Percentiles rank a stretch among this genome's conserved stretches.
Conservation (phyloP, 2,329 filamentous ascomycete species). For the Fusarium sp. region DNA sequence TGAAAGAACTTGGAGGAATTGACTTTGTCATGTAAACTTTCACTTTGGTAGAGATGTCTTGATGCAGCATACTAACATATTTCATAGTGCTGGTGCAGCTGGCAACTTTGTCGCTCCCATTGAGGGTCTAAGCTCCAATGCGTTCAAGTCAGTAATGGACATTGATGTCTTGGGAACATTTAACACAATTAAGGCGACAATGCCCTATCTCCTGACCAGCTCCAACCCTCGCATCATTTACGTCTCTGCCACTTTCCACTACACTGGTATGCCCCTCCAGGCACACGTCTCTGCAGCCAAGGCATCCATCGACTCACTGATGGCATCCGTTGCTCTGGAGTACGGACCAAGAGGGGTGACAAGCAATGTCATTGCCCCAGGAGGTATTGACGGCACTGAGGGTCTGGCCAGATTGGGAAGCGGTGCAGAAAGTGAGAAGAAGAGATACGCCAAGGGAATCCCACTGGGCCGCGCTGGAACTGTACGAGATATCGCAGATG, state of each 20-base stretch:
- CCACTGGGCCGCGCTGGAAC: constrained; percentile 82
- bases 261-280: constrained; percentile 86
- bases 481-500: constrained; percentile 90
- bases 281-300: constrained; percentile 93
- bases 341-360: constrained; percentile 89
- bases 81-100: constrained; percentile 83
- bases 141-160: constrained; percentile 94
- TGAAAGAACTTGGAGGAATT: constrained; percentile 84
- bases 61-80: not conserved
- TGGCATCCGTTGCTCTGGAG: constrained; percentile 83
- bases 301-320: constrained; percentile 87
- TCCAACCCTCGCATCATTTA: constrained; percentile 85
- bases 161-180: constrained; percentile 95
- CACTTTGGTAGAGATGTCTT: constrained; percentile 1
- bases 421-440: constrained; percentile 48
- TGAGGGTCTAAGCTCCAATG: constrained; percentile 83
- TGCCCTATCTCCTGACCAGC: constrained; percentile 84
- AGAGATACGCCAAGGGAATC: constrained; percentile 59
- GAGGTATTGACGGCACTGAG: constrained; percentile 87
- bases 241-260: constrained; percentile 91
- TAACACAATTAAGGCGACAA: constrained; percentile 92
- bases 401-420: constrained; percentile 74
- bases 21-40: constrained; percentile 86
- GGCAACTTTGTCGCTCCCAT: constrained; percentile 95
- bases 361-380: constrained; percentile 89